These are phyloP conservation scores for Edaphochlamys debaryana DNA, from an alignment of 139 green algal genomes.

Conservation along the genomic window DNA sequence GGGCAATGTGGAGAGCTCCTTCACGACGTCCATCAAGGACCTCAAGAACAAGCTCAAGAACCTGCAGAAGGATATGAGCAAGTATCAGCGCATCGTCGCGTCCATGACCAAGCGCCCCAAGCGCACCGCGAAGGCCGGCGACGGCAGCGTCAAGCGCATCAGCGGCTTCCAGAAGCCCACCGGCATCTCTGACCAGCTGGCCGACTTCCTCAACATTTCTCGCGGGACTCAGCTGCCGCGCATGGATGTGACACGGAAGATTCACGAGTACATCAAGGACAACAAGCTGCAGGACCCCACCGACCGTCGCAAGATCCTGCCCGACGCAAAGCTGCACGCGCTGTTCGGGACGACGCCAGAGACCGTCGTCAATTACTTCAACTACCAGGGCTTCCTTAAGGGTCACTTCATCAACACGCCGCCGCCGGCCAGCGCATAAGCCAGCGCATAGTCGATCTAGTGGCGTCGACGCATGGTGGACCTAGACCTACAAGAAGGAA, in stretches of 20 bases:
- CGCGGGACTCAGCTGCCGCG: constrained; percentile 2
- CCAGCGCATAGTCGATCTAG: too few species aligned
- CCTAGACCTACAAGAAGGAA: too few species aligned
- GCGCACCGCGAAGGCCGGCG: too few species aligned
- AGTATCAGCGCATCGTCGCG: neutral
- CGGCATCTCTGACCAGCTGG: constrained; percentile 8
- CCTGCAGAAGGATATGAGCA: neutral
- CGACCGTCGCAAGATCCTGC: constrained; percentile 10
- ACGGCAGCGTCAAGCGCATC: neutral
- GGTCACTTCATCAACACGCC: constrained; percentile 23
- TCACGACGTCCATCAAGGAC: neutral
- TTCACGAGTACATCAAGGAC: constrained; percentile 30
- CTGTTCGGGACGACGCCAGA: neutral
- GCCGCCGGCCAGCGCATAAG: too few species aligned
- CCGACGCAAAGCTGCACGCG: neutral
- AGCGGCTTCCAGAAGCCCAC: constrained; percentile 30
- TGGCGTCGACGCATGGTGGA: too few species aligned
- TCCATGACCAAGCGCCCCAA: neutral
- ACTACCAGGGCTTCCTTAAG: constrained; percentile 29
- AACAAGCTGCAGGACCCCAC: constrained; percentile 19
- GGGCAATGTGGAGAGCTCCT: neutral
- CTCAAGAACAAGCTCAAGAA: neutral
- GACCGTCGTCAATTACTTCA: constrained; percentile 26
- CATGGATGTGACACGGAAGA: constrained; percentile 13
- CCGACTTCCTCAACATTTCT: constrained; percentile 15